Conservation (phyloP, 305 asterid genomes). For the Plantago coronopus region DNA sequence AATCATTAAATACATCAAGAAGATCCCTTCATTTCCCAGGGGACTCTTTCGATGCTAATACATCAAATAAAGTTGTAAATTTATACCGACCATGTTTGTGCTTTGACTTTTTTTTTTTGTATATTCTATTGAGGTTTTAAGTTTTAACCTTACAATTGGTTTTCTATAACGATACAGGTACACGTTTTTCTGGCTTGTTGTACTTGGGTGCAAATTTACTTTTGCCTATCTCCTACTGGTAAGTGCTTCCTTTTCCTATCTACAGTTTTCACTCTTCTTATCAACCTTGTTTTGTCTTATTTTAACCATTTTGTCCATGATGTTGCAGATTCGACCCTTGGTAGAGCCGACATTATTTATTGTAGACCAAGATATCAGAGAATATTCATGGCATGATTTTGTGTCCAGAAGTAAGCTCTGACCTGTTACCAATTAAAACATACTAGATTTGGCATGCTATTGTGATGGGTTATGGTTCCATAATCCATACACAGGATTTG, state of each 20-base stretch:
- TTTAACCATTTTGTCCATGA: conserved; percentile 22
- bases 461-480: conserved; percentile 3
- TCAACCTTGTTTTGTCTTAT: conserved; percentile 18
- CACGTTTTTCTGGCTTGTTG: conserved; percentile 81
- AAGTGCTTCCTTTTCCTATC: conserved; percentile 29
- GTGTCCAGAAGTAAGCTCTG: conserved; percentile 65
- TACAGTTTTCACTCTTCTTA: conserved; percentile 11
- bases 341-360: conserved; percentile 58
- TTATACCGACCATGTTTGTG: neutral
- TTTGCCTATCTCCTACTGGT: conserved; percentile 91
- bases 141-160: conserved; percentile 11
- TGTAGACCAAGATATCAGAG: conserved; percentile 34
- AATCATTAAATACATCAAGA: too few species aligned
- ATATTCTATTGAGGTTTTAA: conserved; percentile 7
- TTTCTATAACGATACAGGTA: conserved; percentile 54
- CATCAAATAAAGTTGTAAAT: neutral
- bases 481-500: conserved; percentile 15
- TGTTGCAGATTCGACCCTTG: conserved; percentile 76
- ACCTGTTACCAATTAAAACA: conserved; percentile 12
- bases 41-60: too few species aligned
- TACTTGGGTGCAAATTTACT: conserved; percentile 80
- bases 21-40: too few species aligned
- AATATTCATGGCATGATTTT: conserved; percentile 89
- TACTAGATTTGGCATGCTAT: conserved; percentile 6
- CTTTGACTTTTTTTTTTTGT: neutral